A percentile compares a stretch with the other conserved stretches of the same genome.
Evolutionary conservation across 1,139 yeast species (phyloP).

Genomic region (Yamadazyma taylorii): DNA sequence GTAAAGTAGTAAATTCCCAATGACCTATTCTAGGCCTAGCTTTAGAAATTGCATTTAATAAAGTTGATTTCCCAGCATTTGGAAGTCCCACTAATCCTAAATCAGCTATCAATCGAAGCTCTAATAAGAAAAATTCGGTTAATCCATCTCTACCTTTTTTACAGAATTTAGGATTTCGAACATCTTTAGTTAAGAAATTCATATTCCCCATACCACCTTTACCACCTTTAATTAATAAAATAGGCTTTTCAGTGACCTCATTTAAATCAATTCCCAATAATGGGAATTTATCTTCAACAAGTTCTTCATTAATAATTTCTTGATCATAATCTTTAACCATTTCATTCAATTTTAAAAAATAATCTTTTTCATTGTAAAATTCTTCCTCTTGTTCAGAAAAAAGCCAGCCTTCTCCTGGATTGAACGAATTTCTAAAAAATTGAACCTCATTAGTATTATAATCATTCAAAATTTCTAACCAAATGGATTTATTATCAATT

Average conservation of each 20-base stretch:
- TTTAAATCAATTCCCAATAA: conserved; percentile 74
- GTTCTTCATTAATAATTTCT: conserved; percentile 60
- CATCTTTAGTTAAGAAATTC: conserved; percentile 82
- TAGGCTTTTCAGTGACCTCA: conserved; percentile 63
- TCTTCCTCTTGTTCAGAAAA: conserved; percentile 75
- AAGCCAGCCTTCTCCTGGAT: conserved; percentile 83
- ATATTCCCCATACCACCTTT: conserved; percentile 94
- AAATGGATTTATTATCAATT: conserved; percentile 22
- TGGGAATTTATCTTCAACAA: conserved; percentile 69
- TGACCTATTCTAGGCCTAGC: conserved; percentile 93
- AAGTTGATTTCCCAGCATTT: conserved; percentile 93
- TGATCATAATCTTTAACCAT: conserved; percentile 66
- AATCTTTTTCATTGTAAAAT: conserved; percentile 63
- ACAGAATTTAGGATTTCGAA: conserved; percentile 87
- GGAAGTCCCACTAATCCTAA: conserved; percentile 93
- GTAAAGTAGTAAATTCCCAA: conserved; percentile 95
- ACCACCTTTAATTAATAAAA: conserved; percentile 80
- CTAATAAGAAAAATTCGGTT: conserved; percentile 69
- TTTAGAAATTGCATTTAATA: conserved; percentile 81
- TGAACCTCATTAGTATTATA: conserved; percentile 40
- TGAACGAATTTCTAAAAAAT: conserved; percentile 56
- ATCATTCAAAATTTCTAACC: conserved; percentile 29
- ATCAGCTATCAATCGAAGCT: conserved; percentile 85
- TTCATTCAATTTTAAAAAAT: conserved; percentile 61
- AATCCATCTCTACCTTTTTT: conserved; percentile 75